Base-by-base conservation (phyloP, 2,329 filamentous ascomycete species). In the Colletotrichum paranaense region DNA sequence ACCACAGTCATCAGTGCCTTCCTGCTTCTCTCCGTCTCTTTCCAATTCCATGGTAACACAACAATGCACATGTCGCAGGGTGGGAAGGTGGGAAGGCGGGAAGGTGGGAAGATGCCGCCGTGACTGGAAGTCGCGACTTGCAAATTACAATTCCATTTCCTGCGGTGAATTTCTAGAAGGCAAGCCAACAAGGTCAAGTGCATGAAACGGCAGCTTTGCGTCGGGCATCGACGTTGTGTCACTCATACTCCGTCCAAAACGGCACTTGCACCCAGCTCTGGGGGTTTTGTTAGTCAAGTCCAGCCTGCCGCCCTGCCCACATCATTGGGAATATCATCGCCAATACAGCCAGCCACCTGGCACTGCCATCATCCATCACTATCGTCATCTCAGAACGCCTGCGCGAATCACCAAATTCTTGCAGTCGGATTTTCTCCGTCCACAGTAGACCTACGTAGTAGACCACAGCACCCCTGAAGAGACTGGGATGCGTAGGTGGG, bases 151-250 rank as follows among this genome's bases (percentile, higher is more conserved):
- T 35, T 30, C 8, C 38, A 19, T 56, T 19, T 19, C 8, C 7
- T 60, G 38, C 24, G 56, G 28, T n/a, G 38, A n/a, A 42, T 9
- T 72, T 66, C 63, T 24, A 66, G 63, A 66, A 66, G 35, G 63
- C 35, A 38, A 42, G 38, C 38, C 16, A 42, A 42, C 14, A 19
- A 6, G 8, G 35, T 38, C 35, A 11, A n/a, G 55, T 46, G 57
- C 46, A 26, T 49, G 65, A 53, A 46, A 46, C 58, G 59, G 55
- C 46, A 38, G 4, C 62, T 38, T 57, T 56, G 35, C 67, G 35
- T 70, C 55, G 56, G 56, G 70, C 46, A 55, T 69, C 55, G 67
- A 62, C n/a, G 62, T 62, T 30, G 68, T 70, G 68, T 49, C 64
- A 67, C 62, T 52, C 32, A 9, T 9, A 11, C 22, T 8, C 24